These are phyloP conservation scores for Phoenix dactylifera DNA, from an alignment of 176 grass and related monocot genomes.

Conservation along the genomic window DNA sequence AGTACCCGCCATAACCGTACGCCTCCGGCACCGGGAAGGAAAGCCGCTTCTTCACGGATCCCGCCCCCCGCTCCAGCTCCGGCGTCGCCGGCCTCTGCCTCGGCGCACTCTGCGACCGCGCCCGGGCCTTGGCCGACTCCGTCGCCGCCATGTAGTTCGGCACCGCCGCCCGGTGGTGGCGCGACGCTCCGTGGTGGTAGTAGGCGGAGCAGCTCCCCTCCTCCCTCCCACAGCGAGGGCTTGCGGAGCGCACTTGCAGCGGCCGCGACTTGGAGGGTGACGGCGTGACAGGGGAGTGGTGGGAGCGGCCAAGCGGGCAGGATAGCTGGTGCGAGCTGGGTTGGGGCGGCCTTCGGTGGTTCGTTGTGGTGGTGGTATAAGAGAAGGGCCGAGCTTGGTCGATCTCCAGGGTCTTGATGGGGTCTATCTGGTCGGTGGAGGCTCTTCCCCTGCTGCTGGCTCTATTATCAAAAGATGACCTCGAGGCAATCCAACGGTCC, in stretches of 20 bases:
- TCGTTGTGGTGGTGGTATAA: slow-evolving; percentile 36
- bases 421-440: slow-evolving; percentile 60
- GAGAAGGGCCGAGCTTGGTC: slow-evolving; percentile 73
- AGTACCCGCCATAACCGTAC: slow-evolving; percentile 29
- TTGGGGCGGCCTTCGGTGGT: slow-evolving; percentile 23
- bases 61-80: slow-evolving; percentile 30
- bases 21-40: slow-evolving; percentile 59
- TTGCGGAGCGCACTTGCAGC: slow-evolving; percentile 66
- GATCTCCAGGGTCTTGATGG: slow-evolving; percentile 78
- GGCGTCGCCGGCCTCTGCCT: slow-evolving; percentile 62
- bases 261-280: slow-evolving; percentile 62
- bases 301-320: slow-evolving; percentile 37
- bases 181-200: slow-evolving; percentile 29
- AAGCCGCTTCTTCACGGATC: slow-evolving; percentile 60
- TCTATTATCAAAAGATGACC: slow-evolving; percentile 70
- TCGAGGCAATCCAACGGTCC: slow-evolving; percentile 82
- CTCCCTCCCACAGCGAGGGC: slow-evolving; percentile 42
- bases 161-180: slow-evolving; percentile 16
- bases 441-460: slow-evolving; percentile 44
- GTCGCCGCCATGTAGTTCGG: slow-evolving; percentile 97
- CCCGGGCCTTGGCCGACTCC: slow-evolving; percentile 79
- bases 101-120: slow-evolving; percentile 74
- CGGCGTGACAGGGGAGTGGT: slow-evolving; percentile 48
- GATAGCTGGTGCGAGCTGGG: slow-evolving; percentile 21
- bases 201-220: slow-evolving; percentile 14